A percentile compares a stretch with the other conserved stretches of the same genome.
Conservation (phyloP, 1,139 yeast genomes). For the Lodderomyces metapsilosis region DNA sequence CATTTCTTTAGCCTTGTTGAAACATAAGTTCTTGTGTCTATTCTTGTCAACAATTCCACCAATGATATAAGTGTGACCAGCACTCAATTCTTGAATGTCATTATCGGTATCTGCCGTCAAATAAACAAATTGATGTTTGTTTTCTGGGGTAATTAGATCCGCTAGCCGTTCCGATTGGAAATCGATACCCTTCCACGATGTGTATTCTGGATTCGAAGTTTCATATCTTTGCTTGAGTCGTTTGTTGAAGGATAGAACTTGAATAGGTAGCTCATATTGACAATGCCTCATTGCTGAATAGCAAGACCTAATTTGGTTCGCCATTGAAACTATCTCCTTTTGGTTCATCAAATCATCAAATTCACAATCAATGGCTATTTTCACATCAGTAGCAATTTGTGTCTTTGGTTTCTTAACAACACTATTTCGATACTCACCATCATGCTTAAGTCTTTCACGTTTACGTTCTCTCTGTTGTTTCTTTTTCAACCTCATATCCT, state of each 20-base stretch:
- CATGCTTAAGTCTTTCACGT: slow-evolving; percentile 20
- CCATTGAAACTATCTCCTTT: slow-evolving; percentile 72
- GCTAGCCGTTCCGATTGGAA: slow-evolving; percentile 50
- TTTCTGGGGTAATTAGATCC: slow-evolving; percentile 29
- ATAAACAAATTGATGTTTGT: slow-evolving; percentile 52
- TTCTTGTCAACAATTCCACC: slow-evolving; percentile 98
- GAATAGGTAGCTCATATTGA: slow-evolving; percentile 55
- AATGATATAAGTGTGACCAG: slow-evolving; percentile 73
- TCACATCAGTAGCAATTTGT: slow-evolving; percentile 48
- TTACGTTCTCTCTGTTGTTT: slow-evolving; percentile 38
- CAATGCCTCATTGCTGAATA: slow-evolving; percentile 76
- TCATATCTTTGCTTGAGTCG: slow-evolving; percentile 69
- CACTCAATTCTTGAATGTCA: slow-evolving; percentile 56
- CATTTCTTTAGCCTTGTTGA: slow-evolving; percentile 72
- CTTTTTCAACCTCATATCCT: slow-evolving; percentile 54
- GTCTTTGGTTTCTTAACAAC: slow-evolving; percentile 33
- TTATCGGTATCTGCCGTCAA: slow-evolving; percentile 87
- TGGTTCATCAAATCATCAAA: slow-evolving; percentile 88
- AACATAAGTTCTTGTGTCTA: slow-evolving; percentile 79
- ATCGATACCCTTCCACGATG: slow-evolving; percentile 62
- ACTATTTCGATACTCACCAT: slow-evolving; percentile 22
- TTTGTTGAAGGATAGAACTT: slow-evolving; percentile 66
- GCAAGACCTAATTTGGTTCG: slow-evolving; percentile 78
- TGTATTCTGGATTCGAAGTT: slow-evolving; percentile 54
- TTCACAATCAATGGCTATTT: slow-evolving; percentile 76